Base-by-base conservation (phyloP, 2,329 filamentous ascomycete genomes). In the Aspergillus sojae region DNA sequence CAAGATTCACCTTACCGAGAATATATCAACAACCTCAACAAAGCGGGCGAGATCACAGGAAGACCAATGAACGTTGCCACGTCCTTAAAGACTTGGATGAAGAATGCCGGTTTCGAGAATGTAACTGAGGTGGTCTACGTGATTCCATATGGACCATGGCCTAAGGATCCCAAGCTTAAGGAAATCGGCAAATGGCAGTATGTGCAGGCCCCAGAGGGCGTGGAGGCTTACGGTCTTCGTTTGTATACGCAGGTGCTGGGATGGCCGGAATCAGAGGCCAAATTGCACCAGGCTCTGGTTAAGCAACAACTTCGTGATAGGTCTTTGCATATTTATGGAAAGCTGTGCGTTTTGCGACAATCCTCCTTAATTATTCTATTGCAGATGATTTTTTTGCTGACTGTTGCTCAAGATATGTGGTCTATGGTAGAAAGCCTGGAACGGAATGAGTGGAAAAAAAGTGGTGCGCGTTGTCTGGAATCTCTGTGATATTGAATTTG, bases 101-200 rank as follows among this genome's bases (percentile, higher is more conserved):
- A 16, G 12, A 19, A 26, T 9, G 12, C 46, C 0, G 23, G 46
- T 3, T 50, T 50, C 12, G 5, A 16, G 23, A 4, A 9, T 30
- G 46, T 50, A 2, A 19, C 14, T 12, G 46, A 50, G 6, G 9
- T 12, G 10, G 23, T 26, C 23, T 28, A 28, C 16, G 26, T 19
- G 14, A 5, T 26, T 16, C 46, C 46, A 12, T 28, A 28, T 19
- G 46, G 46, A 68, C 62, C 67, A 16, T 78, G 75, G 75, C 72
- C 72, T 6, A 72, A 71, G 59, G 68, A 76, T 43, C 60, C 66
- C 1, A 63, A 66, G 26, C 58, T 73, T 36, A 75, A 75, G 41
- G 67, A 71, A 21, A 62, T 75, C 4, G 74, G 69, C 1, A 65
- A 50, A 32, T 62, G 65, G 36, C 57, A 58, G 4, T 28, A 28